Percentiles rank a stretch among this genome's conserved stretches.
phyloP scores from a whole-genome alignment of 106 monocot genomes.

The Narthecium ossifragum region DNA sequence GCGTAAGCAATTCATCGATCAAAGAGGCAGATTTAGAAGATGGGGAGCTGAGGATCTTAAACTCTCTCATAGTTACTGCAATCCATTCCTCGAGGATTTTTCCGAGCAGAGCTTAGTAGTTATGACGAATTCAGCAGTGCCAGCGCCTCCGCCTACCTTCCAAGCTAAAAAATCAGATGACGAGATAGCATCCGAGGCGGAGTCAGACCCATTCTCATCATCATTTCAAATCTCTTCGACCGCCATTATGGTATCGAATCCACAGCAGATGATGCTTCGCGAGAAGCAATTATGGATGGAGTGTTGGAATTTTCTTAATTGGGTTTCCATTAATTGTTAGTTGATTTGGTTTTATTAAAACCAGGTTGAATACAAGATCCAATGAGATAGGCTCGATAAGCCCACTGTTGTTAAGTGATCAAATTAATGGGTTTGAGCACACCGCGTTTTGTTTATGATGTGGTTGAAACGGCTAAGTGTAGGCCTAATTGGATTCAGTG shows the following conservation, averaged over 20 bases:
- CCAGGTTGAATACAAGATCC: too few relatives aligned
- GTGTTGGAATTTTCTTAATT: too few relatives aligned
- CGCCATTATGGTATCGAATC: slow-evolving; percentile 4
- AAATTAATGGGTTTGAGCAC: too few relatives aligned
- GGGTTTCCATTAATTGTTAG: too few relatives aligned
- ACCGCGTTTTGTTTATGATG: too few relatives aligned
- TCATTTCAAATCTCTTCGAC: not conserved
- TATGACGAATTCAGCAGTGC: not conserved
- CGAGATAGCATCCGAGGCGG: not conserved
- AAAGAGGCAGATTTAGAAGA: not conserved
- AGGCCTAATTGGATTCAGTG: too few relatives aligned
- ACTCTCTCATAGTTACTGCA: not conserved
- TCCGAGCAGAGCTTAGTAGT: not conserved
- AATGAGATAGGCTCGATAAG: too few relatives aligned
- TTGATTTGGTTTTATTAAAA: too few relatives aligned
- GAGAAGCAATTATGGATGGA: slow-evolving; percentile 32
- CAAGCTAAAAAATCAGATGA: not conserved
- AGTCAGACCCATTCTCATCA: slow-evolving; percentile 3
- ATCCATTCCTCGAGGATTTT: slow-evolving; percentile 14
- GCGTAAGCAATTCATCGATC: slow-evolving; percentile 8
- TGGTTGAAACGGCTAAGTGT: too few relatives aligned
- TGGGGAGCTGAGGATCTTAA: too few relatives aligned
- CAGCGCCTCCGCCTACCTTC: not conserved
- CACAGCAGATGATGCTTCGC: slow-evolving; percentile 6
- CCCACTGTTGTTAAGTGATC: too few relatives aligned